These are phyloP conservation scores for Trichocomaceae sp. DNA, from an alignment of 2,329 filamentous ascomycete species.

Conservation along the genomic window DNA sequence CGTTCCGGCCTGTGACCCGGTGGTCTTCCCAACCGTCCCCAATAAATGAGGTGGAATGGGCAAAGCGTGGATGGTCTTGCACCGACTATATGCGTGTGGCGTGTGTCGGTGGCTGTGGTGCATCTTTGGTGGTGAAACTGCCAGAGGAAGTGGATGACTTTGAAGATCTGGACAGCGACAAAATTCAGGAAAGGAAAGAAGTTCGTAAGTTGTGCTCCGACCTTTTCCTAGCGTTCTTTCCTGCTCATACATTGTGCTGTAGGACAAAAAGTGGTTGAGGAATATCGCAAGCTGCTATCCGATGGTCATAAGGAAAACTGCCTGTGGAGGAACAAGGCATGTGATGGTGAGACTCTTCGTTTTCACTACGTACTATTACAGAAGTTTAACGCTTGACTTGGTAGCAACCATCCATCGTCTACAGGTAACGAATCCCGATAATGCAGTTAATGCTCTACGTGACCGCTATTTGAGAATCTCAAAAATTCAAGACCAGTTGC, in stretches of 20 bases:
- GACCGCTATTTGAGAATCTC: constrained; percentile 56
- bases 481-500: constrained; percentile 34
- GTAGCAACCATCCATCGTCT: constrained; percentile 59
- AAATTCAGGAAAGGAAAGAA: constrained; percentile 37
- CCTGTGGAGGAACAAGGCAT: constrained; percentile 80
- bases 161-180: constrained; percentile 40
- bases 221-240: neutral
- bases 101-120: constrained; percentile 73
- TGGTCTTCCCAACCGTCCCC: constrained; percentile 89
- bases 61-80: constrained; percentile 86
- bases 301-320: constrained; percentile 73
- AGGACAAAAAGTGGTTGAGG: constrained; percentile 63
- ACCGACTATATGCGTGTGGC: constrained; percentile 74
- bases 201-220: constrained; percentile 31
- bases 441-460: constrained; percentile 53
- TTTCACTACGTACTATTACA: too few relatives aligned
- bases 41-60: constrained; percentile 89
- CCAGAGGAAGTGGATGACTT: constrained; percentile 56
- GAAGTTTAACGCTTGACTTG: constrained; percentile 15
- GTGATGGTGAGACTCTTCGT: constrained; percentile 57
- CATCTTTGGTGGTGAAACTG: constrained; percentile 75
- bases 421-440: constrained; percentile 56
- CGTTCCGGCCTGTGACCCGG: constrained; percentile 82
- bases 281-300: constrained; percentile 67
- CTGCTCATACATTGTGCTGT: constrained; percentile 19